Conservation (phyloP, 1,139 yeast species). For the Suhomyces wounanorum region DNA sequence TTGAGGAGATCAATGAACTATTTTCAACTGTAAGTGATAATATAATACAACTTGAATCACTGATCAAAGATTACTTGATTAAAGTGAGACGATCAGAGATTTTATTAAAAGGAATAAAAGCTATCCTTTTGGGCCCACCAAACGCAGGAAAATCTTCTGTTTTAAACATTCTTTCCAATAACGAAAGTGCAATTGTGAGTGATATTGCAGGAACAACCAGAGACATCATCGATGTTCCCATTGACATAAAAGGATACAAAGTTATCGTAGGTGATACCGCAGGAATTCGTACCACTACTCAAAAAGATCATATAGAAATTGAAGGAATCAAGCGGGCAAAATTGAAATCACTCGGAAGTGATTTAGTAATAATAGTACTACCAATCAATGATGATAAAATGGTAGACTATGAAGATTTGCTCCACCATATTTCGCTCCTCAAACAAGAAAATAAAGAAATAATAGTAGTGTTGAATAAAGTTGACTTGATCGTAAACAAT, state of each 20-base stretch:
- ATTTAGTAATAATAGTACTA: constrained; percentile 58
- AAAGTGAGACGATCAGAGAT: constrained; percentile 64
- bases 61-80: constrained; percentile 50
- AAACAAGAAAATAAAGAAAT: constrained; percentile 30
- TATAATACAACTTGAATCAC: constrained; percentile 41
- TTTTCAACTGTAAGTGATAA: constrained; percentile 51
- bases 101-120: constrained; percentile 68
- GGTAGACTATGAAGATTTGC: constrained; percentile 28
- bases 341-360: constrained; percentile 56
- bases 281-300: constrained; percentile 63
- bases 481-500: constrained; percentile 49
- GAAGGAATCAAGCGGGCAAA: constrained; percentile 86
- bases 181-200: constrained; percentile 91
- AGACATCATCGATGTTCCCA: constrained; percentile 78
- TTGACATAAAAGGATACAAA: constrained; percentile 83
- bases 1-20: constrained; percentile 58
- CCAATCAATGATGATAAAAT: constrained; percentile 31
- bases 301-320: constrained; percentile 63
- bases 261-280: constrained; percentile 91
- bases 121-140: constrained; percentile 86
- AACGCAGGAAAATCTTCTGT: constrained; percentile 95
- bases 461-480: constrained; percentile 58
- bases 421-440: constrained; percentile 35
- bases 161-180: constrained; percentile 68
- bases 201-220: constrained; percentile 93